Evolutionary conservation across 2,329 filamentous ascomycete genomes (phyloP), one percentile per base, ranked within the genome.

Genomic region (Trichoderma sp.): DNA sequence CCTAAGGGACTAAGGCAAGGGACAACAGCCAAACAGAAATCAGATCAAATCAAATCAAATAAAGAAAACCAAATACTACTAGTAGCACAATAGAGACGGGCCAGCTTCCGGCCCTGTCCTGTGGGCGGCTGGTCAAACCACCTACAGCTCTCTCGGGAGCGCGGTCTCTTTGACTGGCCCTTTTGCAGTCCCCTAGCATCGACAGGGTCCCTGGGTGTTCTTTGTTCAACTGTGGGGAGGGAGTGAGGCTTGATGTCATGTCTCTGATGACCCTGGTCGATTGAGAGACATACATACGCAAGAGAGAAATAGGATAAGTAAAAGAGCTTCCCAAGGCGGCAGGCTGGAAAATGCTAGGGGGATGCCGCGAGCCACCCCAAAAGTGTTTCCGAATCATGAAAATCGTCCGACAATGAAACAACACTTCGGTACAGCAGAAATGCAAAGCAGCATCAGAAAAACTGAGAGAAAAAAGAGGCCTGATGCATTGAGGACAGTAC

Each of bases 181-280:
- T 35, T 45, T 65, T 35, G 31, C 33, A 59, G 12, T 38, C 38
- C 38, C 24, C 41, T 50, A 21, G 64, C 35, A 5, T 31, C 41
- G 59, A 63, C 71, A 73, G 41, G 71, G 60, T 38, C 71, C 71
- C 71, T 41, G 45, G 45, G 31, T 24, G 60, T 5, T 5, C 45
- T 38, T 63, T 63, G 27, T 38, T 27, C 18, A 73, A 27, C 71
- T 41, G 71, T 33, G 71, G 71, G 60, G 71, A 63, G 31, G 69
- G 69, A 41, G 69, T 33, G 31, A 56, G 66, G 66, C 62, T 69
- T 68, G 64, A 75, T 75, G 64, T 69, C 72, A 68, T 68, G 65
- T 75, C 64, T 68, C 72, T 75, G 21, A 38, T 53, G 27, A 75
- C 38, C 72, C 72, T 29, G 53, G 72, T 67, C 72, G 31, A 69